Evolutionary conservation across 805 yeast species (phyloP).

Genomic region (Schizosaccharomyces cryophilus): DNA sequence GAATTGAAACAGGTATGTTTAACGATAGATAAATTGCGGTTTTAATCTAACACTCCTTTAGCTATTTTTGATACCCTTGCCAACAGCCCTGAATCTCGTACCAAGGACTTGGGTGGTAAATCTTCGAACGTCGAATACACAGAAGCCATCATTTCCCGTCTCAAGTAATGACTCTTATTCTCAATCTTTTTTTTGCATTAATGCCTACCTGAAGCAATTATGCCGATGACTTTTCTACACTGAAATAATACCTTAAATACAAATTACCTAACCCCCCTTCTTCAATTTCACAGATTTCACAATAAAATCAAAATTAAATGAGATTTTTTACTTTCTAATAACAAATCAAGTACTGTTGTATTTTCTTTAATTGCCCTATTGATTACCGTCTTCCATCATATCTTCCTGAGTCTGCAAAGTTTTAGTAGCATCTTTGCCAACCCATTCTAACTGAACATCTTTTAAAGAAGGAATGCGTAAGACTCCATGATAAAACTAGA

Average conservation of each 20-base stretch:
- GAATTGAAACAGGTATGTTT: slow-evolving; percentile 32
- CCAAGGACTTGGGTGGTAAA: slow-evolving; percentile 84
- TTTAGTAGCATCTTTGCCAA: neutral
- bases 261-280: too few species aligned
- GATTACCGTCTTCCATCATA: neutral
- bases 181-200: too few species aligned
- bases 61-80: slow-evolving; percentile 80
- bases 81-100: slow-evolving; percentile 74
- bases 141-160: slow-evolving; percentile 61
- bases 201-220: too few species aligned
- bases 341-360: too few species aligned
- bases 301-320: too few species aligned
- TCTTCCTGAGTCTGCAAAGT: neutral
- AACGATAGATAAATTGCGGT: neutral
- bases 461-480: neutral
- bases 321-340: too few species aligned
- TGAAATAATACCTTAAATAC: too few species aligned
- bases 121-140: slow-evolving; percentile 80
- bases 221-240: too few species aligned
- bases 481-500: neutral
- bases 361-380: too few species aligned
- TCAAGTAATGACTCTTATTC: slow-evolving; percentile 17
- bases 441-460: neutral
- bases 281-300: too few species aligned
- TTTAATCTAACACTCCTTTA: neutral